A percentile compares a stretch with the other conserved stretches of the same genome.
phyloP scores from a whole-genome alignment of 1,284 basidiomycete species.

The Peniophora sp. region DNA sequence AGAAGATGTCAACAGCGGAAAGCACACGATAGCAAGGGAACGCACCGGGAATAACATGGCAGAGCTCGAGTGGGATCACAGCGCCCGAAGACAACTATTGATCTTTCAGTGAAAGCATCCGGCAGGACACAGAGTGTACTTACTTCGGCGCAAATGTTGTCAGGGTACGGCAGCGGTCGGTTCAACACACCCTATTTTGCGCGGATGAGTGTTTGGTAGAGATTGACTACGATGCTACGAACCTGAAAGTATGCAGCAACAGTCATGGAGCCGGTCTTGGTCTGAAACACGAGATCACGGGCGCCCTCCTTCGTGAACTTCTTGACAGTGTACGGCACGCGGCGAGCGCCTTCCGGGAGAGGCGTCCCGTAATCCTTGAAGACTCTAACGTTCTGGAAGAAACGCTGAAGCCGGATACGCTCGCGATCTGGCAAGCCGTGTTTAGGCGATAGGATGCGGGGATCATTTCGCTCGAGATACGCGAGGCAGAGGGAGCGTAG shows the following conservation, averaged over 20 bases:
- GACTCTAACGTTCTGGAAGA: slow-evolving; percentile 42
- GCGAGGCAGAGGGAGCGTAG: slow-evolving; percentile 50
- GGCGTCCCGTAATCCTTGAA: slow-evolving; percentile 12
- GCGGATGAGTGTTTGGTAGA: not conserved
- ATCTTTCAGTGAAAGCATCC: not conserved
- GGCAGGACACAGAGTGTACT: slow-evolving; percentile 8
- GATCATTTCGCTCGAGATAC: slow-evolving; percentile 35
- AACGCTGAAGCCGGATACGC: slow-evolving; percentile 50
- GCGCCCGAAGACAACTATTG: slow-evolving; percentile 57
- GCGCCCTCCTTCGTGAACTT: slow-evolving; percentile 10
- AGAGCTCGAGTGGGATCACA: slow-evolving; percentile 61
- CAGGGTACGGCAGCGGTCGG: slow-evolving; percentile 43
- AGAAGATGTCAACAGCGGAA: no score
- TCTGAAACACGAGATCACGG: slow-evolving; percentile 3
- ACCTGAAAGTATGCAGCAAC: slow-evolving; percentile 56
- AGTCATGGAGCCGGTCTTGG: slow-evolving; percentile 34
- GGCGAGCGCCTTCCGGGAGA: not conserved
- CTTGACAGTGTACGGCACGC: slow-evolving; percentile 11
- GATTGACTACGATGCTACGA: not conserved
- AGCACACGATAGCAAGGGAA: no score
- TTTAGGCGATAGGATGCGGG: slow-evolving; percentile 32
- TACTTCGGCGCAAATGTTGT: slow-evolving; percentile 59
- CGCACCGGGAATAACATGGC: slow-evolving; percentile 41
- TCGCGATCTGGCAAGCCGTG: slow-evolving; percentile 48
- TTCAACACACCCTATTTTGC: slow-evolving; percentile 25